Evolutionary conservation across 2,329 filamentous ascomycete species (phyloP), one percentile per base, ranked within the genome.

Genomic region (Fusarium floridanum): DNA sequence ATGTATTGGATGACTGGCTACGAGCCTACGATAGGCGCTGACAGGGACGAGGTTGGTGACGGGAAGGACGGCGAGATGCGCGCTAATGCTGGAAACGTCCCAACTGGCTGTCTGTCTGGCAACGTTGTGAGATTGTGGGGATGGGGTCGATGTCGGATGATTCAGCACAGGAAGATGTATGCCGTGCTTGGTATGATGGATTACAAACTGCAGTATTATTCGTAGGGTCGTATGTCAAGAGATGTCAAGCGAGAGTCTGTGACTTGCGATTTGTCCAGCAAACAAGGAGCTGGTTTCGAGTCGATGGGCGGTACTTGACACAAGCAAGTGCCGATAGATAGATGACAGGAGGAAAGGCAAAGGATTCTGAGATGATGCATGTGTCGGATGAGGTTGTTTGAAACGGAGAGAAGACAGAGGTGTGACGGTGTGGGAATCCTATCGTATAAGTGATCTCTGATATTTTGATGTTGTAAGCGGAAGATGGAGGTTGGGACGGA

Each of bases 401-500:
- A 73, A 73, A 73, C 71, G 39, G 14, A 56, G 53, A 37, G 61
- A 67, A 74, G 68, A 68, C 71, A 68, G 57, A 74, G 43, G 56
- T 74, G 72, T 61, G 71, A 74, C 71, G 22, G 22, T 16, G 43
- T 34, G 57, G 37, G 29, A 59, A 57, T 53, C 32, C 24, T 48
- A 43, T 27, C 45, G 37, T 66, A 48, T 20, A 39, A 39, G 34
- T 24, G 34, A 14, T 12, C 12, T 34, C 32, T 22, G 20, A 20
- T 48, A 43, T 43, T 32, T 22, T 48, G 53, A 24, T 27, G 45
- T 41, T 34, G 43, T 55, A 20, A 45, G 27, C 34, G 55, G 34
- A 61, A 36, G 24, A 29, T 55, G 6, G 17, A 20, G 48, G 6
- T 55, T 27, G 27, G 48, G 0, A n/a, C 11, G 16, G 24, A 53